Evolutionary conservation across 192 early-diverging fungal species (phyloP), one percentile per base, ranked within the genome.

Genomic region (Phycomyces blakesleeanus): DNA sequence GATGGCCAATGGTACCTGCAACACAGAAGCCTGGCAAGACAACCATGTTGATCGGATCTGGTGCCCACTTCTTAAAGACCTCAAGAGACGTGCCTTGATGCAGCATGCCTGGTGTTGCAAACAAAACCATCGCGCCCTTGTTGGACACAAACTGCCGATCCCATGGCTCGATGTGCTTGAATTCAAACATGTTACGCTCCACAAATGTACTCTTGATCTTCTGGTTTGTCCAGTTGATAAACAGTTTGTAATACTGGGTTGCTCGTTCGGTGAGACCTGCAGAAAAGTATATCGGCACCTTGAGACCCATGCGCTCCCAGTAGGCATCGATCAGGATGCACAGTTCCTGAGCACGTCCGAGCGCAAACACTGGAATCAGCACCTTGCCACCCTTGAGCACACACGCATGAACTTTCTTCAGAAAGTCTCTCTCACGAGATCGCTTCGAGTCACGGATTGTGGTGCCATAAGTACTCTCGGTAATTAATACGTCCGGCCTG

Each of bases 21-120:
- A 94, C 92, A 75, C 97, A 99, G 74, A 93, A 99, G 11, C 97
- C 97, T 7, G 97, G 97, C 86, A 99, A 87, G 61, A 99, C 96
- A 29, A 97, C 82, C 92, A 95, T 97, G 62, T 99, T 99, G 62
- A 88, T 85, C 5, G 92, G 90, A 69, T 94, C 83, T 0, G 83
- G 84, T 44, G 93, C 93, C 94, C 95, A 98, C 72, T 96, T 97
- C 62, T 90, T 91, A 73, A 99, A 98, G 1, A 97, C 87, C 44
- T 91, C 87, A n/a, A 99, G 79, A 0, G 93, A 94, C 8, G 89
- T 96, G 20, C 97, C 97, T 27, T 89, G 86, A 71, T 99, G 92
- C n/a, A 99, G 80, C 97, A 99, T 99, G 10, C 97, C 97, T 1
- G 97, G 97, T 0, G 93, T 91, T 1, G 97, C 94, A 85, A 99